Evolutionary conservation across 345 rosid genomes (phyloP), one percentile per base, ranked within the genome.

Genomic region (Syzygium oleosum): DNA sequence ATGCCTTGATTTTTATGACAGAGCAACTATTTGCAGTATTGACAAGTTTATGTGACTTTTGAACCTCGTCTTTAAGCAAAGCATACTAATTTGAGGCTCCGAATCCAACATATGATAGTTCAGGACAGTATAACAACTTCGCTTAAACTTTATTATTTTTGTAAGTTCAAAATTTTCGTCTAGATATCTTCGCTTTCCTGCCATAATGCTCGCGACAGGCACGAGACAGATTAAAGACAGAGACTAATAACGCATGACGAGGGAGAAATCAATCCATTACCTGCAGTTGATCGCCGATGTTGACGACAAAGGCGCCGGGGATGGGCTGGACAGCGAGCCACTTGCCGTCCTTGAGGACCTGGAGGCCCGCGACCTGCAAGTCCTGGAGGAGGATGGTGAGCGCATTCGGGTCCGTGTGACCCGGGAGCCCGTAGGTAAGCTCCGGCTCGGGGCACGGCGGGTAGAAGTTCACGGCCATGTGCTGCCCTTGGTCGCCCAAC

Each of bases 361-460:
- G 99, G 34, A 97, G 98, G 56, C 99, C 99, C 0, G 95, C 85
- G 3, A 95, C 97, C 6, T 91, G 86, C n/a, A 88, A n/a, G 86
- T 97, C 99, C 91, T 97, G 99, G 83, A 97, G 95, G 34, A 97
- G 91, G 85, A 97, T 94, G 54, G 99, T 97, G 34, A 97, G 95
- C 16, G 95, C 94, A 51, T 97, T 96, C 2, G 99, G 99, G 93
- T 97, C 99, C 1, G 99, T 96, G 88, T 97, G 99, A 46, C 92
- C 95, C 11, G 98, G 99, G 85, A 97, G 91, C 21, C 99, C 99
- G 84, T 93, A 96, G 52, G 99, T 97, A 16, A 97, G 93, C 51
- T 97, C 99, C 27, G 99, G 99, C 87, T 95, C 87, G 8, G 99
- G 99, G 88, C 99, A 97, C 11, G 96, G 96, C 9, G 99, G 99